Conservation (phyloP, 345 rosid species). For the Aethionema arabicum region DNA sequence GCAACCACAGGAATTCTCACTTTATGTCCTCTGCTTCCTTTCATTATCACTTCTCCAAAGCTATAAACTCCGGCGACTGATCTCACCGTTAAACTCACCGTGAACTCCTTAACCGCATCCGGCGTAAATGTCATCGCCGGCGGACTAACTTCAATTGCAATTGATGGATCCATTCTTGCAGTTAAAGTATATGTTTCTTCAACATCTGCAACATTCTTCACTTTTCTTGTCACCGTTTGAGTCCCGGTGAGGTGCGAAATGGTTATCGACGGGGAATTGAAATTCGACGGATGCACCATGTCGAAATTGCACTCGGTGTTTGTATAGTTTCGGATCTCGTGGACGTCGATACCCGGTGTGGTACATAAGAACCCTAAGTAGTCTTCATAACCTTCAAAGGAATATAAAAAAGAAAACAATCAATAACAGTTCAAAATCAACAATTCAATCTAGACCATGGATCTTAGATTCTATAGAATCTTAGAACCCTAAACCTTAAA, state of each 20-base stretch:
- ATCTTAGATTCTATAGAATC: too few relatives aligned
- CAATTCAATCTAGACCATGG: too few relatives aligned
- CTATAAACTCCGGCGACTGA: constrained; percentile 67
- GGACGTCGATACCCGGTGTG: constrained; percentile 75
- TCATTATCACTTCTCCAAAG: constrained; percentile 79
- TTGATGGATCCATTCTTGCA: constrained; percentile 75
- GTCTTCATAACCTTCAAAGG: constrained; percentile 68
- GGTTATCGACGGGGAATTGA: constrained; percentile 88
- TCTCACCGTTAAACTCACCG: constrained; percentile 65
- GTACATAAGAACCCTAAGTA: constrained; percentile 95
- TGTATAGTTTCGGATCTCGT: constrained; percentile 80
- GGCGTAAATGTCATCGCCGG: constrained; percentile 80
- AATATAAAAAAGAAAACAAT: neutral
- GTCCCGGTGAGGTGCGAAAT: constrained; percentile 75
- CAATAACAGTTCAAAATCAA: too few relatives aligned
- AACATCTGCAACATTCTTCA: constrained; percentile 70
- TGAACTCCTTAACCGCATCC: constrained; percentile 64
- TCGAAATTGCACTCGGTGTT: constrained; percentile 69
- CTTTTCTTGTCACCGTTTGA: constrained; percentile 64
- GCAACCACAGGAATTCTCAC: constrained; percentile 85
- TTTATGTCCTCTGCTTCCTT: constrained; percentile 95
- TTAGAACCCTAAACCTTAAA: too few relatives aligned
- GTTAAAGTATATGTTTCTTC: constrained; percentile 87
- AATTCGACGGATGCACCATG: constrained; percentile 78
- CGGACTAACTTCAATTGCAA: constrained; percentile 80